Conservation (phyloP, 495 filamentous ascomycete genomes). For the Sporormia fimetaria region DNA sequence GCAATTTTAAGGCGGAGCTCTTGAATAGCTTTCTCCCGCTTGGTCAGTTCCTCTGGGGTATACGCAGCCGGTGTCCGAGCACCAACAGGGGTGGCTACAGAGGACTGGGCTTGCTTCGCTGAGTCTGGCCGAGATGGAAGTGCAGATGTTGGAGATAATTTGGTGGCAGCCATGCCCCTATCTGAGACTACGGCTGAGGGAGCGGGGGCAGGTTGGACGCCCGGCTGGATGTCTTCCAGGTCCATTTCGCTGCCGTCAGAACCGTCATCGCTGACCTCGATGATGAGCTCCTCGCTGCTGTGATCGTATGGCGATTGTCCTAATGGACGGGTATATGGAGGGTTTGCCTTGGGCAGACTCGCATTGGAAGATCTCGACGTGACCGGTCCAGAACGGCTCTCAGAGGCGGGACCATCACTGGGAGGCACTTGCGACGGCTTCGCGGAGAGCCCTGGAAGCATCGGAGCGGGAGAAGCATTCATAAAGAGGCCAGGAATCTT, state of each 20-base stretch:
- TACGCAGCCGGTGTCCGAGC: constrained; percentile 29
- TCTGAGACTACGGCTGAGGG: not conserved
- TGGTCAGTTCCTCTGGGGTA: constrained; percentile 48
- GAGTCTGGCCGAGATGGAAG: constrained; percentile 24
- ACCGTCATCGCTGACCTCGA: constrained; percentile 69
- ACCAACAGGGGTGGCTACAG: constrained; percentile 30
- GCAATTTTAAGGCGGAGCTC: constrained; percentile 65
- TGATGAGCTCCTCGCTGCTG: constrained; percentile 42
- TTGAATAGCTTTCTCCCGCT: constrained; percentile 60
- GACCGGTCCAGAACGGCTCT: too few relatives aligned
- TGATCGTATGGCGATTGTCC: constrained; percentile 20
- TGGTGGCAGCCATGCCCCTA: constrained; percentile 18
- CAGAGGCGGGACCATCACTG: too few relatives aligned
- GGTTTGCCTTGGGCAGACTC: not conserved
- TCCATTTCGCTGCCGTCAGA: constrained; percentile 36
- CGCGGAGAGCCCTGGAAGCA: not conserved
- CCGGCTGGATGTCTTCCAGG: constrained; percentile 36
- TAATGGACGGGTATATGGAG: constrained; percentile 9
- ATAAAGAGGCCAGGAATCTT: constrained; percentile 46
- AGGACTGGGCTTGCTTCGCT: constrained; percentile 18
- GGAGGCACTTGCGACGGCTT: not conserved
- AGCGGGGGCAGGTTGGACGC: constrained; percentile 29
- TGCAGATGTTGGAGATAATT: constrained; percentile 38
- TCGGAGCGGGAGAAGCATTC: constrained; percentile 26
- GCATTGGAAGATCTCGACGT: too few relatives aligned